Conservation (phyloP, 148 eudicot genomes). For the Mesembryanthemum crystallinum region DNA sequence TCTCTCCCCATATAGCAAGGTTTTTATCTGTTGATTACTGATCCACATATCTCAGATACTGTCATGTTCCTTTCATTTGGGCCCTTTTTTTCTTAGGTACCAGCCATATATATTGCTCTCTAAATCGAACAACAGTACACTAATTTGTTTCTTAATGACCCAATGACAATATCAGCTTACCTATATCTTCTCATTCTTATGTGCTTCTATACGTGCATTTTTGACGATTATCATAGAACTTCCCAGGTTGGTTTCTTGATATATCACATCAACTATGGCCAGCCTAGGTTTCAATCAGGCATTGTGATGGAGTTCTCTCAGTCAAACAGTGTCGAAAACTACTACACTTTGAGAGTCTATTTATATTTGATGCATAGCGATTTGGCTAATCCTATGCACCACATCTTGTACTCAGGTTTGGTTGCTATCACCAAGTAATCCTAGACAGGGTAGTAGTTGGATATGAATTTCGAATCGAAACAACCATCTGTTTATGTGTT, state of each 20-base stretch:
- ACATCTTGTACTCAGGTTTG: not conserved
- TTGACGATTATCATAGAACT: too few species aligned
- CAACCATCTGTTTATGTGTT: slow-evolving; percentile 1
- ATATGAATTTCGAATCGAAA: not conserved
- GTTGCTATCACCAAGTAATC: not conserved
- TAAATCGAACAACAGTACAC: not conserved
- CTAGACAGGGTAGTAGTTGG: not conserved
- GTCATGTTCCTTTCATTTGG: not conserved
- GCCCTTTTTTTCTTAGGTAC: not conserved
- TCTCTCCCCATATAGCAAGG: not conserved
- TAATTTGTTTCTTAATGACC: not conserved
- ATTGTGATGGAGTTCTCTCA: not conserved
- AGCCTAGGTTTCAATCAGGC: not conserved
- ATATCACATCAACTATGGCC: not conserved
- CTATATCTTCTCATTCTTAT: not conserved
- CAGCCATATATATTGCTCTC: slow-evolving; percentile 7
- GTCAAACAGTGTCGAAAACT: not conserved
- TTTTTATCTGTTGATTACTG: not conserved
- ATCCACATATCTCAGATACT: not conserved
- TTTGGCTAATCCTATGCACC: not conserved
- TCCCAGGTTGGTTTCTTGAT: not conserved
- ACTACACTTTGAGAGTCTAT: not conserved
- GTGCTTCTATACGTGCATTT: too few species aligned
- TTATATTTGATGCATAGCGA: not conserved
- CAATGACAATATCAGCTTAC: not conserved